A percentile compares a stretch with the other conserved stretches of the same genome.
phyloP scores from a whole-genome alignment of 768 basidiomycete species.

The Imleria badia region DNA sequence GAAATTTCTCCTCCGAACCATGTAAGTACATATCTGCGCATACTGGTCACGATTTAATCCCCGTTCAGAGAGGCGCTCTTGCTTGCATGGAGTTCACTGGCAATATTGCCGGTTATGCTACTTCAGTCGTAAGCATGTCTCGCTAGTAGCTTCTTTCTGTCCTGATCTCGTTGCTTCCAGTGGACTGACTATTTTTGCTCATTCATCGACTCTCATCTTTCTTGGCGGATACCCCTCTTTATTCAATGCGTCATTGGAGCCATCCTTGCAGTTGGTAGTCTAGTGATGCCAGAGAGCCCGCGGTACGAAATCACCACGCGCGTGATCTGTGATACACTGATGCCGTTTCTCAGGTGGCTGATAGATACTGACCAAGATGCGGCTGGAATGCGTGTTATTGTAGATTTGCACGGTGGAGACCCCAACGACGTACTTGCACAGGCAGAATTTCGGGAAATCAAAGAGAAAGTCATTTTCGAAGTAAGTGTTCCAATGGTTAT shows the following conservation, averaged over 20 bases:
- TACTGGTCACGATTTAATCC: constrained; percentile 1
- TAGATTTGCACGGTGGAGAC: constrained; percentile 85
- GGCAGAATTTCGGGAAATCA: constrained; percentile 90
- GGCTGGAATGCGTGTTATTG: constrained; percentile 83
- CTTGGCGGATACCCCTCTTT: constrained; percentile 91
- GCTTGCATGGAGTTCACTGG: constrained; percentile 96
- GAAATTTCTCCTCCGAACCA: constrained; percentile 94
- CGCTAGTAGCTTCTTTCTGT: neutral
- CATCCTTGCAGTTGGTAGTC: constrained; percentile 74
- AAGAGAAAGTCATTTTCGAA: constrained; percentile 71
- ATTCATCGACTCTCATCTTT: constrained; percentile 77
- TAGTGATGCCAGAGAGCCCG: constrained; percentile 89
- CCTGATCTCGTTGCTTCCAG: constrained; percentile 35
- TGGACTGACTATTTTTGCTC: constrained; percentile 96
- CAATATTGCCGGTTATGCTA: constrained; percentile 88
- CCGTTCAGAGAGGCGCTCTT: constrained; percentile 73
- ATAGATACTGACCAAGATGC: constrained; percentile 83
- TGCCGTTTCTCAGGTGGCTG: constrained; percentile 60
- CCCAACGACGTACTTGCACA: constrained; percentile 62
- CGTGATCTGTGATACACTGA: constrained; percentile 2
- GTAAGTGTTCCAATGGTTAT: constrained; percentile 35
- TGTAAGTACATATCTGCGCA: constrained; percentile 40
- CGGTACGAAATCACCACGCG: constrained; percentile 42
- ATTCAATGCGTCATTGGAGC: constrained; percentile 86
- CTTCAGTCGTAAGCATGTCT: constrained; percentile 68